Base-by-base conservation (phyloP, 306 rosid species). In the Mimosa bimucronata region DNA sequence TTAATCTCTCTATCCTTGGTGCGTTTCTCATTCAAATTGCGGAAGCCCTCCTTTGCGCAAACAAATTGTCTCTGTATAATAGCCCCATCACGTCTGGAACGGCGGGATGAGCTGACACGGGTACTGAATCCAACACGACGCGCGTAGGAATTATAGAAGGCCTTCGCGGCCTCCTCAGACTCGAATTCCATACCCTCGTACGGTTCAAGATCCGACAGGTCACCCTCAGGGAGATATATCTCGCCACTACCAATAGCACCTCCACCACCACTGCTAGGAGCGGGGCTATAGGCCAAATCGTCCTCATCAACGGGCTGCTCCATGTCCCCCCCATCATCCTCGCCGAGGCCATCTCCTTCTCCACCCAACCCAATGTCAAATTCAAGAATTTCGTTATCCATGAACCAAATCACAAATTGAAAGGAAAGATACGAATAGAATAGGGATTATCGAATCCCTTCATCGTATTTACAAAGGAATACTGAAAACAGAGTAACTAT, bases 91-190 rank as follows among this genome's bases (percentile, higher is more conserved):
- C 98, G 98, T 83, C 98, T 88, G 30, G 98, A 95, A 30, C 98
- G 92, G 16, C 98, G 94, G 3, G 98, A 95, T 38, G 98, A 95
- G 83, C 98, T 95, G 61, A 95, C 98, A 21, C 98, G 98, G 15
- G 98, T 95, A 82, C 98, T 95, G 73, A 95, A 95, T 74, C 98
- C 98, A 67, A 95, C 97, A 52, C 98, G 97, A 40, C 98, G 97
- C 14, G 98, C 98, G 74, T 95, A 95, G 1, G 98, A 95, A 80
- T 95, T 95, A 77, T 95, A 95, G 84, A 95, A 95, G 42, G 94
- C 98, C 86, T 95, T 95, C 80, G 98, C 97, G 79, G 98, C 98
- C 88, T 95, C 98, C 83, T 95, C 98, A 3, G 98, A 95, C 88
- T 95, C 98, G 60, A 95, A 95, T 80, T 92, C 98, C 97, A 95